Evolutionary conservation across 208 protist species (phyloP), one percentile per base, ranked within the genome.

Genomic region (Balamuthia mandrillaris): DNA sequence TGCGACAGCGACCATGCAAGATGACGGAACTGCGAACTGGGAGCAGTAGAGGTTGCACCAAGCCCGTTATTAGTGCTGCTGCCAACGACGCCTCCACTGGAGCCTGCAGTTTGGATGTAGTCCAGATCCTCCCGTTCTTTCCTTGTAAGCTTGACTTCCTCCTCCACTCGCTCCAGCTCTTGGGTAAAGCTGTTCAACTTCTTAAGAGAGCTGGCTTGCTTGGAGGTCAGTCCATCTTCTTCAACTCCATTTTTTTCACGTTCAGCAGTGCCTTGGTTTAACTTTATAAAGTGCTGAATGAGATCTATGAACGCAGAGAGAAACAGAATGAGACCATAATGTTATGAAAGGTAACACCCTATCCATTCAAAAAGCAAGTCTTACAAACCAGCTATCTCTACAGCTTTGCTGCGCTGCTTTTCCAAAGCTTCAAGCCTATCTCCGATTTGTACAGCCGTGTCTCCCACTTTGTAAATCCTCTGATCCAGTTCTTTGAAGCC

Each of bases 271-370:
- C n/a, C n/a, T n/a, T n/a, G n/a, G 49, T 35, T 45, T 3, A 79
- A 47, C 70, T 79, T 47, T 14, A 79, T 79, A 29, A 79, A 79
- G 70, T 79, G 58, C 27, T 79, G 51, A 47, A 79, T 79, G 21
- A 79, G 49, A 21, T 79, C 70, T 79, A 24, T 5, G 10, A 33
- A n/a, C n/a, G n/a, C n/a, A n/a, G n/a, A n/a, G n/a, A n/a, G n/a
- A n/a, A n/a, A n/a, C n/a, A n/a, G n/a, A n/a, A n/a, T n/a, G n/a
- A n/a, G n/a, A n/a, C n/a, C n/a, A n/a, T n/a, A n/a, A n/a, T n/a
- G n/a, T n/a, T n/a, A n/a, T n/a, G n/a, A n/a, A n/a, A n/a, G n/a
- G n/a, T n/a, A n/a, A n/a, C n/a, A n/a, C n/a, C n/a, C n/a, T n/a
- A n/a, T n/a, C n/a, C n/a, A n/a, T n/a, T n/a, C n/a, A n/a, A n/a